Conservation (phyloP, 169 alveolate genomes). For the Ophryocystis elektroscirrha region DNA sequence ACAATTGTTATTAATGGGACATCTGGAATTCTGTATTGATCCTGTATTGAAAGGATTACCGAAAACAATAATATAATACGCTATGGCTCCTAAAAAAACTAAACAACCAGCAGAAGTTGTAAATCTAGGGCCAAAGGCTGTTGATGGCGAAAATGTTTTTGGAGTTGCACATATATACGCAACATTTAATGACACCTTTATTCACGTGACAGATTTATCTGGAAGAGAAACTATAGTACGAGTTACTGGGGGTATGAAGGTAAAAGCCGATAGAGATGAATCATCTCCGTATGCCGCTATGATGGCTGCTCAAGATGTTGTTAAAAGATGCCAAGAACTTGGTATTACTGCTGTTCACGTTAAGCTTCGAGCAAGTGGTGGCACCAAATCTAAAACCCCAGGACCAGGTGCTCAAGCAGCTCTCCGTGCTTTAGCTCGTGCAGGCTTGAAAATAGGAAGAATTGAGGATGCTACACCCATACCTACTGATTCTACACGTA, state of each 20-base stretch:
- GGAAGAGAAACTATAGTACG: slow-evolving; percentile 97
- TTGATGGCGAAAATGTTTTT: slow-evolving; percentile 72
- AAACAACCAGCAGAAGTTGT: slow-evolving; percentile 22
- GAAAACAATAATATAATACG: neutral
- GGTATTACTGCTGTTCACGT: slow-evolving; percentile 96
- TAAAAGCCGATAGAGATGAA: slow-evolving; percentile 97
- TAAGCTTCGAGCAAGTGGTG: slow-evolving; percentile 91
- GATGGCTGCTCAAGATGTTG: slow-evolving; percentile 99
- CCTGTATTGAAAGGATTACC: neutral
- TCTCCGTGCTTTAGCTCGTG: slow-evolving; percentile 94
- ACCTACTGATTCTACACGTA: slow-evolving; percentile 95
- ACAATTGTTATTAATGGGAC: neutral
- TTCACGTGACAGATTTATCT: slow-evolving; percentile 96
- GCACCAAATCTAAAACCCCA: slow-evolving; percentile 87
- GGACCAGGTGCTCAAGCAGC: slow-evolving; percentile 99
- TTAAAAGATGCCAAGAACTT: slow-evolving; percentile 76
- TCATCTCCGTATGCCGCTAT: slow-evolving; percentile 99
- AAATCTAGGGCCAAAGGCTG: slow-evolving; percentile 47
- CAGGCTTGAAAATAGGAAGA: slow-evolving; percentile 95
- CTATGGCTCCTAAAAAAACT: slow-evolving; percentile 9
- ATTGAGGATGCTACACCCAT: slow-evolving; percentile 99
- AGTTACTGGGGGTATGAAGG: slow-evolving; percentile 98
- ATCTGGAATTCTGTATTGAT: neutral
- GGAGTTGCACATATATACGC: slow-evolving; percentile 98
- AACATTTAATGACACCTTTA: slow-evolving; percentile 96